Evolutionary conservation across 163 green algal species (phyloP).

Genomic region (Trebouxiophyceae sp.): DNA sequence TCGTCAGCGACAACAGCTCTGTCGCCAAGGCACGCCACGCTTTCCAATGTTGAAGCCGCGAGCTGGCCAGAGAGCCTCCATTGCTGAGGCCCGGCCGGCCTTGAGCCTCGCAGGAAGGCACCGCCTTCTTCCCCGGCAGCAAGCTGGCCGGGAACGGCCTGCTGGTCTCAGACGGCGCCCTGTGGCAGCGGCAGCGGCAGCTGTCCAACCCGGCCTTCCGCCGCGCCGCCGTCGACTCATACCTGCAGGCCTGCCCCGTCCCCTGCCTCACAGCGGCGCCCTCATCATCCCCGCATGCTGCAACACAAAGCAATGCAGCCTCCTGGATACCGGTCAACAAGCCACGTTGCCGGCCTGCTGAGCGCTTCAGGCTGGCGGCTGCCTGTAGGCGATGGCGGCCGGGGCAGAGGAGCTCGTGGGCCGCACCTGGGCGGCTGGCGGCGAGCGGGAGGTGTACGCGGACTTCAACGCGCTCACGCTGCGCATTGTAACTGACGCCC

Average conservation of each 20-base stretch:
- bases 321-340: too few relatives aligned
- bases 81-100: neutral
- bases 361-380: neutral
- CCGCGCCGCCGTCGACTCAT: slow-evolving; percentile 58
- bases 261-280: too few relatives aligned
- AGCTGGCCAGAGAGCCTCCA: neutral
- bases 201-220: slow-evolving; percentile 81
- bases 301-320: too few relatives aligned
- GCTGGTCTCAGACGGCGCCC: slow-evolving; percentile 73
- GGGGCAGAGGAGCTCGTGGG: slow-evolving; percentile 9
- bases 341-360: too few relatives aligned
- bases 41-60: too few relatives aligned
- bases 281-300: too few relatives aligned
- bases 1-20: slow-evolving; percentile 30
- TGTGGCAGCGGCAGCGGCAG: slow-evolving; percentile 70
- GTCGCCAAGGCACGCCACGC: slow-evolving; percentile 47
- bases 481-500: slow-evolving; percentile 51
- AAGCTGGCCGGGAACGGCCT: slow-evolving; percentile 74
- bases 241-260: slow-evolving; percentile 43
- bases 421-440: slow-evolving; percentile 15
- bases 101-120: slow-evolving; percentile 66
- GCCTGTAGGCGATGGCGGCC: slow-evolving; percentile 19
- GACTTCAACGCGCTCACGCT: slow-evolving; percentile 82
- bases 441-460: slow-evolving; percentile 56
- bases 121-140: slow-evolving; percentile 81